Conservation (phyloP, 257 asterid species). For the Gentiana straminea region DNA sequence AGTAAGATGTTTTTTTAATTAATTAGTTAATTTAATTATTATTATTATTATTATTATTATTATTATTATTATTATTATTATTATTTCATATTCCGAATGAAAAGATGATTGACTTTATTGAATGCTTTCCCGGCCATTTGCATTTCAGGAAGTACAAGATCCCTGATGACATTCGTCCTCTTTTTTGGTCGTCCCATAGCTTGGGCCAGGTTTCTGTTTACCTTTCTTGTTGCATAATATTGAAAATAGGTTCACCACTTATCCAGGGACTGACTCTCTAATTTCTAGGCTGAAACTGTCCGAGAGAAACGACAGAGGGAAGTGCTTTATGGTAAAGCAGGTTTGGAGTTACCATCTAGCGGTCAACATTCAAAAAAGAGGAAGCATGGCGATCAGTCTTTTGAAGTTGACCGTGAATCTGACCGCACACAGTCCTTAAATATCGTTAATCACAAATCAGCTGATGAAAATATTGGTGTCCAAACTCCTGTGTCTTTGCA, state of each 20-base stretch:
- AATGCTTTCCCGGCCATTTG: conserved; percentile 3
- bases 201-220: conserved; percentile 65
- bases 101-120: neutral
- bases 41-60: neutral
- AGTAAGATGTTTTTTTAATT: conserved; percentile 32
- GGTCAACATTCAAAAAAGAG: conserved; percentile 43
- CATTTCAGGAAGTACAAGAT: conserved; percentile 70
- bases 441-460: conserved; percentile 10
- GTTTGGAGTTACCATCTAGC: conserved; percentile 42
- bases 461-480: conserved; percentile 14
- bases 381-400: conserved; percentile 14
- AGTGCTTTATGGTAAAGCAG: conserved; percentile 56
- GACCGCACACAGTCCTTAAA: conserved; percentile 15
- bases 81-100: neutral
- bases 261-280: conserved; percentile 6
- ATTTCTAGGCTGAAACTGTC: conserved; percentile 63
- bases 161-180: conserved; percentile 58
- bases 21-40: too few species aligned
- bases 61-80: conserved; percentile 3
- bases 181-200: conserved; percentile 82
- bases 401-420: conserved; percentile 18
- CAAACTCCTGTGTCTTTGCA: conserved; percentile 3
- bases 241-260: neutral
- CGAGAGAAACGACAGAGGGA: conserved; percentile 79
- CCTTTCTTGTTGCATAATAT: conserved; percentile 6